Evolutionary conservation across 2,329 filamentous ascomycete species (phyloP), one percentile per base, ranked within the genome.

Genomic region (Helotiales sp.): DNA sequence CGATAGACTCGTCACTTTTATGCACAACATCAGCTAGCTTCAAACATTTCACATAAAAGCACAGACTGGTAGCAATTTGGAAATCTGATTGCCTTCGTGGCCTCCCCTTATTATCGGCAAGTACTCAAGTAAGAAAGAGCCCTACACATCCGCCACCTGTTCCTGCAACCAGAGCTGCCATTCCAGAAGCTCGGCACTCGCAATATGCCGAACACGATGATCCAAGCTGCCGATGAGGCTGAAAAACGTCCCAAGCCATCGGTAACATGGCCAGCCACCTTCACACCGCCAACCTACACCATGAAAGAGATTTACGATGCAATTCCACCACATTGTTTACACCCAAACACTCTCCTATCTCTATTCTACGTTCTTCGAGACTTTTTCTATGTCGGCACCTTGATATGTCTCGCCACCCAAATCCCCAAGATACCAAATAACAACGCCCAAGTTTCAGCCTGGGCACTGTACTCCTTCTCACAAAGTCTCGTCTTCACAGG

Each of bases 401-500:
- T 89, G 60, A 80, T 80, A 73, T 87, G 81, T 75, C 80, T 80
- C 24, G 85, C 86, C 59, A 83, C 81, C 66, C 85, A 83, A 77
- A 88, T 89, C 74, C 83, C 84, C 60, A 74, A 77, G 60, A 79
- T 89, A 64, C 77, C 81, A 65, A 80, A 82, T 69, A 74, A 78
- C 37, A 73, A 75, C 67, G 74, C 82, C 55, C 84, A 85, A 66
- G 74, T 78, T 64, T 72, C 79, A 11, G 82, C 84, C 66, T 91
- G 87, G 87, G 79, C 80, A 32, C 76, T 79, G 50, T 91, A 92
- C 77, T 85, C 86, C 70, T 89, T 87, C 77, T 73, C 86, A 54
- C 88, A 91, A 79, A 89, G 89, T 60, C 84, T 89, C 30, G 80
- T 90, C 72, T 87, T 87, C 76, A 91, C 88, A 2, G 89, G 89